Conservation (phyloP, 345 rosid species). For the Salix dunnii region DNA sequence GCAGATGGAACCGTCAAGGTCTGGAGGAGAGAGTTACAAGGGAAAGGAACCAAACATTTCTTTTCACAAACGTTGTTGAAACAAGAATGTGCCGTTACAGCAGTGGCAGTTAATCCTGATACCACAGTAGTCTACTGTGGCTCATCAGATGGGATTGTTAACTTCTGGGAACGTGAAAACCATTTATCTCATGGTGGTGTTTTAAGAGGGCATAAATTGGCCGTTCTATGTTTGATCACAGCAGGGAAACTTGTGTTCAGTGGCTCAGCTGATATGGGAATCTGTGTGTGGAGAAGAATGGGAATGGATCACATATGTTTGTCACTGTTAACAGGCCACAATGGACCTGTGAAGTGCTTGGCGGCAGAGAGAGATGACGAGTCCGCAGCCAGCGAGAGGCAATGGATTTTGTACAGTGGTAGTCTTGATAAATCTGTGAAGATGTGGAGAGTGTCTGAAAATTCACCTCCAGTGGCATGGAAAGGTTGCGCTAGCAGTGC, state of each 20-base stretch:
- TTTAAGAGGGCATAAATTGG: conserved; percentile 72
- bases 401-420: conserved; percentile 89
- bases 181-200: conserved; percentile 59
- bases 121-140: conserved; percentile 66
- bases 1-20: conserved; percentile 84
- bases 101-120: conserved; percentile 52
- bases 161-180: conserved; percentile 64
- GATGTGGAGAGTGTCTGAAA: conserved; percentile 81
- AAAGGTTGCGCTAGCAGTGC: conserved; percentile 4
- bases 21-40: conserved; percentile 86
- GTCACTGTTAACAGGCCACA: conserved; percentile 64
- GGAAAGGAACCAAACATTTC: conserved; percentile 78
- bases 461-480: conserved; percentile 34
- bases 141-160: conserved; percentile 80
- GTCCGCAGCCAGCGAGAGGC: conserved; percentile 33
- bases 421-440: conserved; percentile 89
- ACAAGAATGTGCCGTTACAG: conserved; percentile 81
- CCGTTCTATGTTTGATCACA: conserved; percentile 61
- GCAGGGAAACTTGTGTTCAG: conserved; percentile 73
- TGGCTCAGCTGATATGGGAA: conserved; percentile 82
- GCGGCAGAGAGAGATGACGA: conserved; percentile 66
- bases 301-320: conserved; percentile 53
- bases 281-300: conserved; percentile 71
- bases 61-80: conserved; percentile 71
- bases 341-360: conserved; percentile 86